phyloP scores from a whole-genome alignment of 78 protist genomes.

The Chrysochromulina parva region DNA sequence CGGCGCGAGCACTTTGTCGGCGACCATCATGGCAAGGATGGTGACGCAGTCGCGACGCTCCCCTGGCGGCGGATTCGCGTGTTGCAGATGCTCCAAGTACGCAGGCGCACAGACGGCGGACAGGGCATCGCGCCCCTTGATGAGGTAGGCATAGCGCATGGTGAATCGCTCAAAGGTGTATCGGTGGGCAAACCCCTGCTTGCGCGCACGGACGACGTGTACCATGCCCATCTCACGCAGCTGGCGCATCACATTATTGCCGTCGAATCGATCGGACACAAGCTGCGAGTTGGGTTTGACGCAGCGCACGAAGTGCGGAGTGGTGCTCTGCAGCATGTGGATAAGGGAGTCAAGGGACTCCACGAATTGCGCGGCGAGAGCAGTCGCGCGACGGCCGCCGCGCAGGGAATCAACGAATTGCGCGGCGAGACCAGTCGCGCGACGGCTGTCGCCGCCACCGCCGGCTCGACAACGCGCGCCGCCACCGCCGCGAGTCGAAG shows the following conservation, averaged over 20 bases:
- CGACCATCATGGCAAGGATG: neutral
- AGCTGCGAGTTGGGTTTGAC: conserved; percentile 38
- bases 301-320: conserved; percentile 52
- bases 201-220: conserved; percentile 16
- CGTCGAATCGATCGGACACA: neutral
- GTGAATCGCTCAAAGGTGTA: neutral
- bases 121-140: neutral
- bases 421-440: too few species aligned
- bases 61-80: neutral
- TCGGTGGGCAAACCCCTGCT: conserved; percentile 14
- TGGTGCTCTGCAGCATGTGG: neutral
- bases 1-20: neutral
- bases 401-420: too few species aligned
- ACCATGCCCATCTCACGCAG: conserved; percentile 19
- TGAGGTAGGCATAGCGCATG: neutral
- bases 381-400: neutral
- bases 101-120: neutral
- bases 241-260: conserved; percentile 1
- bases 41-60: neutral
- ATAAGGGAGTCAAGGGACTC: conserved; percentile 26
- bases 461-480: neutral
- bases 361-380: neutral
- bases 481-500: neutral
- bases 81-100: neutral
- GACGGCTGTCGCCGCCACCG: conserved; percentile 27